A percentile compares a stretch with the other conserved stretches of the same genome.
These are phyloP conservation scores for Ziziphus jujuba DNA, from an alignment of 306 rosid species.

Conservation along the genomic window DNA sequence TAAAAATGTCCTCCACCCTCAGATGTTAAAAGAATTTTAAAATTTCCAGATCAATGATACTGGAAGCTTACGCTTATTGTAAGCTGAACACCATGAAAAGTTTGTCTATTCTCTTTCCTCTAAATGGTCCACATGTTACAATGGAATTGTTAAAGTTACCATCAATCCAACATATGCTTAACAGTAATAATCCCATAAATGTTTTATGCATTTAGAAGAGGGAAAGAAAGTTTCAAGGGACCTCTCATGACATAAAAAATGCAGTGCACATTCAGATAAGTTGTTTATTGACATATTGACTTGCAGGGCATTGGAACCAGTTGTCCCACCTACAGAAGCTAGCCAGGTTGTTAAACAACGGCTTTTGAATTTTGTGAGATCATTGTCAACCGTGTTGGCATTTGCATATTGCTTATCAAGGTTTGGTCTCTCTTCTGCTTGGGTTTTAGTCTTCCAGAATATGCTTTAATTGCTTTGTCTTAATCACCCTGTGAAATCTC, in stretches of 20 bases:
- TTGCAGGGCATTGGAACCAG: constrained; percentile 79
- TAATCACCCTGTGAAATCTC: background rate
- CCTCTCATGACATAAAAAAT: background rate
- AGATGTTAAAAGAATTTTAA: background rate
- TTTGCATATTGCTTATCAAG: constrained; percentile 90
- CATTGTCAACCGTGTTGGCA: constrained; percentile 84
- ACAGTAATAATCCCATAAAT: background rate
- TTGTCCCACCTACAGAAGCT: constrained; percentile 68
- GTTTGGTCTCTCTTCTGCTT: constrained; percentile 43
- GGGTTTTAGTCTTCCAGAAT: background rate
- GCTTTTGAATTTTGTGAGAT: constrained; percentile 71
- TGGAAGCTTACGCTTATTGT: background rate
- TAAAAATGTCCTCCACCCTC: background rate
- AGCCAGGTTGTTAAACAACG: constrained; percentile 81
- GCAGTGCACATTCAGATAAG: background rate
- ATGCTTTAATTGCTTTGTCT: background rate
- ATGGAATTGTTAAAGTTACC: background rate
- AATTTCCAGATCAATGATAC: background rate
- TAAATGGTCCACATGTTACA: background rate
- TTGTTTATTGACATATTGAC: constrained; percentile 19
- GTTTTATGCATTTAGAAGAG: constrained; percentile 1
- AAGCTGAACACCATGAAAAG: background rate
- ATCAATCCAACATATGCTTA: background rate
- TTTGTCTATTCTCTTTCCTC: background rate
- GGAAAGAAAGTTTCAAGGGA: background rate